Evolutionary conservation across 2,329 filamentous ascomycete genomes (phyloP).

Genomic region (Alternaria hordeiaustralica): DNA sequence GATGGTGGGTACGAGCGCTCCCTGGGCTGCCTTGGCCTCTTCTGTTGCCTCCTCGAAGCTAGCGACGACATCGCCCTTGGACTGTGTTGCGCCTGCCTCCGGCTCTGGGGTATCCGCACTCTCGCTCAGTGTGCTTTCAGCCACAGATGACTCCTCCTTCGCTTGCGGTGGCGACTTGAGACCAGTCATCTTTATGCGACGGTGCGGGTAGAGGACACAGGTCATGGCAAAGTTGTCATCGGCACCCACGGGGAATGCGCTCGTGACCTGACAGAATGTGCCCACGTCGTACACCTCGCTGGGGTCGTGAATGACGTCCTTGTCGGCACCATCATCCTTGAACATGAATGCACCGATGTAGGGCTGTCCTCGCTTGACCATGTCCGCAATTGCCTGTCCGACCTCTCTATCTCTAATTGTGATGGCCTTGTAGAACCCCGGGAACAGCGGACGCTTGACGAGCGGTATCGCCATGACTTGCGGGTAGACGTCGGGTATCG

Average conservation of each 20-base stretch:
- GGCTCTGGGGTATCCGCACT: slow-evolving; percentile 53
- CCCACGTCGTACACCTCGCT: slow-evolving; percentile 95
- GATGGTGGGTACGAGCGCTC: slow-evolving; percentile 88
- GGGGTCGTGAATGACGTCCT: slow-evolving; percentile 87
- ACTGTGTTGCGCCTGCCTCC: slow-evolving; percentile 55
- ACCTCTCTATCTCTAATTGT: slow-evolving; percentile 95
- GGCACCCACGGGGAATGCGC: slow-evolving; percentile 82
- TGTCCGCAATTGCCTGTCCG: slow-evolving; percentile 89
- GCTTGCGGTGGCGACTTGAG: slow-evolving; percentile 71
- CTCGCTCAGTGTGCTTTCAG: slow-evolving; percentile 52
- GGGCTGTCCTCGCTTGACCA: slow-evolving; percentile 95
- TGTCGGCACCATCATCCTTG: slow-evolving; percentile 93
- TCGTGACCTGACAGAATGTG: slow-evolving; percentile 97
- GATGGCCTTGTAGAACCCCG: slow-evolving; percentile 98
- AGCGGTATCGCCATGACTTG: slow-evolving; percentile 98
- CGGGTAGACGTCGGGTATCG: slow-evolving; percentile 92
- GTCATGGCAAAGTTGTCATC: slow-evolving; percentile 87
- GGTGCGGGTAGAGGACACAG: slow-evolving; percentile 93
- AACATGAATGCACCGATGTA: slow-evolving; percentile 97
- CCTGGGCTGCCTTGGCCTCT: slow-evolving; percentile 56
- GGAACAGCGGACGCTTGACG: slow-evolving; percentile 89
- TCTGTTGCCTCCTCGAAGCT: slow-evolving; percentile 89
- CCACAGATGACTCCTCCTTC: slow-evolving; percentile 38
- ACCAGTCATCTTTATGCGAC: slow-evolving; percentile 87
- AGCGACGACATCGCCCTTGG: slow-evolving; percentile 84